Percentiles rank a stretch among this genome's conserved stretches.
phyloP scores from a whole-genome alignment of 345 rosid genomes.

The Heritiera fomes region DNA sequence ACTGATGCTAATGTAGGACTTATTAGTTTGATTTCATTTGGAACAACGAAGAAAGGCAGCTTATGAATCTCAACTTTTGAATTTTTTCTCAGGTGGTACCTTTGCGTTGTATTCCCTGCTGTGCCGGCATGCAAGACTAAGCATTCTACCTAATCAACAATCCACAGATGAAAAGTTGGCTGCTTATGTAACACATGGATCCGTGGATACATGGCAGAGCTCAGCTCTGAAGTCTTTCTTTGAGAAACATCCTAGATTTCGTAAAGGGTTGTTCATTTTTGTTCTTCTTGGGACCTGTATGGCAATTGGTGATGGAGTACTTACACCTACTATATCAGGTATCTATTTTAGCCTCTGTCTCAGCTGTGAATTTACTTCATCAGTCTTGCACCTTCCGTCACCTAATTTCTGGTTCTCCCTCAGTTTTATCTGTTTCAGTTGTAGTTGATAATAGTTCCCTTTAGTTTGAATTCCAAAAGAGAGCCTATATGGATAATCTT shows the following conservation, averaged over 20 bases:
- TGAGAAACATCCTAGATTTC: conserved; percentile 55
- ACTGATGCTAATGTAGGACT: neutral
- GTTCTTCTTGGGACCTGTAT: conserved; percentile 77
- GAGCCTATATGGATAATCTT: conserved; percentile 16
- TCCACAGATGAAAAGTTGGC: conserved; percentile 73
- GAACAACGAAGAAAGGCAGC: conserved; percentile 19
- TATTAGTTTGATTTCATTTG: neutral
- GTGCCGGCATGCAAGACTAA: conserved; percentile 69
- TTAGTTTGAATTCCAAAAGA: conserved; percentile 1
- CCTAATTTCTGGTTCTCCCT: neutral
- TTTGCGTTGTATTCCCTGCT: conserved; percentile 90
- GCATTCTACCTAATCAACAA: conserved; percentile 84
- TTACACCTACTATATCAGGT: conserved; percentile 94
- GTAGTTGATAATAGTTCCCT: neutral
- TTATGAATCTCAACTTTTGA: conserved; percentile 30
- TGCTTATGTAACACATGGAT: conserved; percentile 49
- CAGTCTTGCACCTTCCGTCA: neutral
- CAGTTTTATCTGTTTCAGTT: neutral
- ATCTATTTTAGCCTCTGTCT: conserved; percentile 5
- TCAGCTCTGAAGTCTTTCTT: conserved; percentile 53
- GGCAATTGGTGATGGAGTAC: conserved; percentile 77
- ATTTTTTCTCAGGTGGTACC: conserved; percentile 67
- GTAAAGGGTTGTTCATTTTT: conserved; percentile 52
- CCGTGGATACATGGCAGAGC: conserved; percentile 51
- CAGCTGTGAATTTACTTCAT: neutral